A percentile compares a stretch with the other conserved stretches of the same genome.
phyloP scores from a whole-genome alignment of 2,329 filamentous ascomycete genomes.

The Talaromyces sp. region DNA sequence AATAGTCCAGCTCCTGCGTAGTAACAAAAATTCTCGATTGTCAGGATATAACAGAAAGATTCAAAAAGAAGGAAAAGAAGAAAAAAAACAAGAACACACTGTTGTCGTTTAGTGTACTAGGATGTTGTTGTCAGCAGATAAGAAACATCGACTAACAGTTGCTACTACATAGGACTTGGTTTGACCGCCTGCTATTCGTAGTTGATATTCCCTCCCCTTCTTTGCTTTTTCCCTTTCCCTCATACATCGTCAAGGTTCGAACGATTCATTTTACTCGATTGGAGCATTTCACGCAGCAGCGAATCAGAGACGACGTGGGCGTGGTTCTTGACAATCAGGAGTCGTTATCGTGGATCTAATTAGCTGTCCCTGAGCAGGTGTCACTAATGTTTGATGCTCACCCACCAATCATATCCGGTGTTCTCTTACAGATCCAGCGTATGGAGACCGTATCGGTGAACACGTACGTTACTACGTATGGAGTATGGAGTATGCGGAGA shows the following conservation, averaged over 20 bases:
- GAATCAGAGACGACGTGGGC: not conserved
- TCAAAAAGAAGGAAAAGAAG: not conserved
- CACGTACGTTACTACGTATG: not conserved
- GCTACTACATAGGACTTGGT: not conserved
- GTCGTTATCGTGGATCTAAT: constrained; percentile 2
- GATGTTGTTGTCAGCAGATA: constrained; percentile 13
- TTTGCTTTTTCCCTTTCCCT: constrained; percentile 5
- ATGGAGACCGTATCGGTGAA: not conserved
- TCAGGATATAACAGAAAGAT: not conserved
- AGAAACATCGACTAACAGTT: constrained; percentile 1
- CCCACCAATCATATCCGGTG: not conserved
- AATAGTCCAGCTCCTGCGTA: constrained; percentile 5
- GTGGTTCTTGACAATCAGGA: constrained; percentile 8
- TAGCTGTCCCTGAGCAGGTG: constrained; percentile 2
- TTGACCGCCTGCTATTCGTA: constrained; percentile 20
- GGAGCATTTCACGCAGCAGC: not conserved
- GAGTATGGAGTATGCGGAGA: constrained; percentile 7
- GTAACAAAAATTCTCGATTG: too few species aligned
- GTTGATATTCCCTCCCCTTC: not conserved
- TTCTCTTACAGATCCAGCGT: not conserved
- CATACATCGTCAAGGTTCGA: not conserved
- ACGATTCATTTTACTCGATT: not conserved
- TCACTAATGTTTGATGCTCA: not conserved
- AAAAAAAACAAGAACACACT: constrained; percentile 12
- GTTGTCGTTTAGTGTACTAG: not conserved